These are phyloP conservation scores for Rutstroemia sp. DNA, from an alignment of 2,329 filamentous ascomycete species.

Conservation along the genomic window DNA sequence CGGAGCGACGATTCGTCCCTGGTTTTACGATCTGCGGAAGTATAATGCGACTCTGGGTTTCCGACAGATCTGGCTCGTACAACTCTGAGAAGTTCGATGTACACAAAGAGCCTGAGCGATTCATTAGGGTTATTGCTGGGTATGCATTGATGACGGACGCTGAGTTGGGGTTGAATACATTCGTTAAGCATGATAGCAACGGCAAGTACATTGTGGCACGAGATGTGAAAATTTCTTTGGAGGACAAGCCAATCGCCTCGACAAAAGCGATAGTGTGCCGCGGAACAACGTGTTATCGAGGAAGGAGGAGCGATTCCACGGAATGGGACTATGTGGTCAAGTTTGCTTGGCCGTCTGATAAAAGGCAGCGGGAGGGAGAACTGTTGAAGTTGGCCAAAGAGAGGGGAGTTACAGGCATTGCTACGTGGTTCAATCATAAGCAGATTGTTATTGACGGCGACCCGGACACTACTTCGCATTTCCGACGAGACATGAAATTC, in stretches of 20 bases:
- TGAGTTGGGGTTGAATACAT: constrained; percentile 29
- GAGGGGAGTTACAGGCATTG: constrained; percentile 25
- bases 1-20: constrained; percentile 27
- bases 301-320: constrained; percentile 15
- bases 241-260: constrained; percentile 16
- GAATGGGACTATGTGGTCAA: constrained; percentile 26
- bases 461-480: constrained; percentile 21
- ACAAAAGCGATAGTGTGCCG: constrained; percentile 19
- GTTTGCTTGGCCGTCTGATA: constrained; percentile 29
- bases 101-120: constrained; percentile 25
- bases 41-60: constrained; percentile 29
- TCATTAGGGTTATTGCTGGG: constrained; percentile 24
- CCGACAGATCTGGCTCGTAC: constrained; percentile 30
- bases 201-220: constrained; percentile 15
- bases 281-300: constrained; percentile 18
- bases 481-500: constrained; percentile 24
- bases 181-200: constrained; percentile 14
- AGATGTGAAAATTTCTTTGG: constrained; percentile 15
- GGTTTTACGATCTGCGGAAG: constrained; percentile 24
- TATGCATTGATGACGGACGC: constrained; percentile 29
- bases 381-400: constrained; percentile 23
- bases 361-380: constrained; percentile 23
- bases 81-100: constrained; percentile 29
- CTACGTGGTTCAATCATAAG: constrained; percentile 23
- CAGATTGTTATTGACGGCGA: constrained; percentile 20